These are phyloP conservation scores for Hypoxylon fragiforme DNA, from an alignment of 495 filamentous ascomycete genomes.

Conservation along the genomic window DNA sequence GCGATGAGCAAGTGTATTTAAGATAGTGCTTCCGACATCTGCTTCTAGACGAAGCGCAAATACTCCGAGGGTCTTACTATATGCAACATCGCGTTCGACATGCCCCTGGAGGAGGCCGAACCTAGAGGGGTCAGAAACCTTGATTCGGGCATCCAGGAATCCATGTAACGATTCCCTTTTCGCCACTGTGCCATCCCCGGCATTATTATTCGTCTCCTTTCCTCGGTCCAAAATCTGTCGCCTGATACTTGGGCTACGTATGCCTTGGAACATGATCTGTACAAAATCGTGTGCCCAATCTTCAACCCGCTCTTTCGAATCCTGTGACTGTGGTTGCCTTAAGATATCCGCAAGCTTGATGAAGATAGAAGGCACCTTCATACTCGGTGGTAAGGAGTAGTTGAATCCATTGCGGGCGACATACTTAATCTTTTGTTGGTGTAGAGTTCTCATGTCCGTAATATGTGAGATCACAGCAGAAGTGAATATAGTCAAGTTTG, in stretches of 20 bases:
- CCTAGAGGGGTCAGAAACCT: constrained; percentile 38
- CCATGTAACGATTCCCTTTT: constrained; percentile 38
- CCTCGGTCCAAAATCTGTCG: constrained; percentile 15
- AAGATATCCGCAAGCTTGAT: constrained; percentile 50
- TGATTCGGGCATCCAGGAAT: constrained; percentile 47
- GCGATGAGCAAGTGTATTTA: constrained; percentile 57
- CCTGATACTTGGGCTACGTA: constrained; percentile 29
- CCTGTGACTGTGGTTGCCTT: constrained; percentile 23
- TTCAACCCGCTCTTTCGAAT: constrained; percentile 15
- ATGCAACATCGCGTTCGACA: constrained; percentile 62
- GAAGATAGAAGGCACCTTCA: constrained; percentile 49
- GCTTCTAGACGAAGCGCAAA: constrained; percentile 63
- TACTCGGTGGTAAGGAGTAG: constrained; percentile 34
- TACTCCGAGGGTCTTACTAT: constrained; percentile 56
- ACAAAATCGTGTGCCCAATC: constrained; percentile 60
- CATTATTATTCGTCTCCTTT: constrained; percentile 8
- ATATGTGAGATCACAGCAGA: constrained; percentile 49
- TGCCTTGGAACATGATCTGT: constrained; percentile 54
- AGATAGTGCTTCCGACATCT: constrained; percentile 57
- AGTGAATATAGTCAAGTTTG: constrained; percentile 43
- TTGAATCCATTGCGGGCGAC: constrained; percentile 28
- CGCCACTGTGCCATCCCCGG: constrained; percentile 18
- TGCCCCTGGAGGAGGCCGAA: constrained; percentile 53
- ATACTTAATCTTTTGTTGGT: constrained; percentile 39
- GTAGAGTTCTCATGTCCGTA: constrained; percentile 49